Evolutionary conservation across 1,139 yeast genomes (phyloP).

Genomic region (Meyerozyma athensensis): DNA sequence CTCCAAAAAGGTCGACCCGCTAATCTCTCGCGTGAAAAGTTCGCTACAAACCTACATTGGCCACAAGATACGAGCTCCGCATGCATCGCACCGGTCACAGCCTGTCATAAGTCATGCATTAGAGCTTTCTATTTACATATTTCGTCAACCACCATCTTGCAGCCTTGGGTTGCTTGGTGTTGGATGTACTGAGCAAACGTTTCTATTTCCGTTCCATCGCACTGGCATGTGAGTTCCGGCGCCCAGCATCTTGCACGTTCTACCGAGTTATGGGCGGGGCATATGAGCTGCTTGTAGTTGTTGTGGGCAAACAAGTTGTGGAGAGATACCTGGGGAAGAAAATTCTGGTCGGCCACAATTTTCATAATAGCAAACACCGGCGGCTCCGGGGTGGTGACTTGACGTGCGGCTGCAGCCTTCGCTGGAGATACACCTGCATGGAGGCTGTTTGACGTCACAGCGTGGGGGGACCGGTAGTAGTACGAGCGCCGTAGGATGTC

Average conservation of each 20-base stretch:
- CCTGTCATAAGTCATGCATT: too few relatives aligned
- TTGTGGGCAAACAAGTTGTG: background rate
- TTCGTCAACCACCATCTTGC: background rate
- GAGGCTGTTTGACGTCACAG: background rate
- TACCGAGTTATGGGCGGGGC: background rate
- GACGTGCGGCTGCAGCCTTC: conserved; percentile 4
- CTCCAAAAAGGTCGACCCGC: too few relatives aligned
- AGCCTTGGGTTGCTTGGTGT: conserved; percentile 2
- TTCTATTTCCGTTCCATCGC: conserved; percentile 1
- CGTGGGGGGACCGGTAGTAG: background rate
- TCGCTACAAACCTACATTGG: too few relatives aligned
- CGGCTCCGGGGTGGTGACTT: conserved; percentile 1
- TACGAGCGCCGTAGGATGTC: background rate
- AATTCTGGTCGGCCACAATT: background rate
- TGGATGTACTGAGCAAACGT: conserved; percentile 2
- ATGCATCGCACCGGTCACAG: too few relatives aligned
- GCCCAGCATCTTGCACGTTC: conserved; percentile 2
- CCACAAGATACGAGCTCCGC: too few relatives aligned
- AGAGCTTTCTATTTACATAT: too few relatives aligned
- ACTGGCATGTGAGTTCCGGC: conserved; percentile 1
- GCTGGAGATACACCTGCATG: conserved; percentile 1
- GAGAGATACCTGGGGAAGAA: background rate
- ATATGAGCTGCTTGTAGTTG: conserved; percentile 1
- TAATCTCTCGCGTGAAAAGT: too few relatives aligned
- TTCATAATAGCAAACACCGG: conserved; percentile 1